Base-by-base conservation (phyloP, 1,284 basidiomycete genomes). In the Afroboletus lepidellus region DNA sequence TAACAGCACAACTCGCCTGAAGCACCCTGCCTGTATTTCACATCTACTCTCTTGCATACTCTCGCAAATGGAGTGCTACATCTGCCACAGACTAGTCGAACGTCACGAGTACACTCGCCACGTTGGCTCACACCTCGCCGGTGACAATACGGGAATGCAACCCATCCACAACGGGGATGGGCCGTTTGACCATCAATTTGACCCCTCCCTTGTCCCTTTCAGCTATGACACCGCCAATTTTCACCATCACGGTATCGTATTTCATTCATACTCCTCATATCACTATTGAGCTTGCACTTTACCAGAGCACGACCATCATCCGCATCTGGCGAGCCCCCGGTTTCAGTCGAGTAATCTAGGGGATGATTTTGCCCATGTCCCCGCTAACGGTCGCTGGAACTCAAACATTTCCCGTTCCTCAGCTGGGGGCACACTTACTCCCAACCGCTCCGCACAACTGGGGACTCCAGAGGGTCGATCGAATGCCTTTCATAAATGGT, bases 401-500 rank as follows among this genome's bases (percentile, higher is more conserved):
- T 9, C 34, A 24, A 18, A n/a, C 41, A 16, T 32, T 16, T 5
- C 46, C 21, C 41, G 5, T 8, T 41, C 46, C 18, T 30, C 41
- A 33, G 7, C 12, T 42, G 51, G 21, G 6, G 18, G 15, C 15
- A 5, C 41, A 8, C 37, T 3, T 9, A 9, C 36, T 13, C 38
- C 34, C n/a, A 8, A 50, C 23, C 46, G 6, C 36, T 12, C 13
- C 0, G 4, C 30, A 16, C 37, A 24, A 15, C 50, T 30, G 20
- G 41, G 27, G 23, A 39, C n/a, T 12, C 32, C 27, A 1, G 8
- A 3, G 3, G 32, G 12, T 30, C 41, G 30, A 29, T 29, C 3
- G 27, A 54, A 63, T 16, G 50, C 51, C 12, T 67, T 64, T 29
- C 47, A 60, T 24, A 8, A 32, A 3, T 64, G 63, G 65, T 18